phyloP scores from a whole-genome alignment of 2,329 filamentous ascomycete species.

The Ceratocystis destructans region DNA sequence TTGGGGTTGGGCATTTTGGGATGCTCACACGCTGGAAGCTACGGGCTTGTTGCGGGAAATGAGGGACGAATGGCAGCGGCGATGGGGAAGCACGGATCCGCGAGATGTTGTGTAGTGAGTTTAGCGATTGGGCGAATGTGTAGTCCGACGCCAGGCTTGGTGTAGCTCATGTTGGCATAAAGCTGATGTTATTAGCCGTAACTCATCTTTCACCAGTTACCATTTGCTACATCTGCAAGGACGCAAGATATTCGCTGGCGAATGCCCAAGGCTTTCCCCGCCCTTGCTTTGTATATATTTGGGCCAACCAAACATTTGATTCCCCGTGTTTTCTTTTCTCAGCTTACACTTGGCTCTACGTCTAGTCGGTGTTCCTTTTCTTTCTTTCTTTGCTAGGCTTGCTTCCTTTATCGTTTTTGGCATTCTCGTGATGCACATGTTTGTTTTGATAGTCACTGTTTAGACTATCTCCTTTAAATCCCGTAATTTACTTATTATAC shows the following conservation, averaged over 20 bases:
- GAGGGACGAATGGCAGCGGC: constrained; percentile 12
- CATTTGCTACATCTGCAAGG: neutral
- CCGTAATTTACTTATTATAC: neutral
- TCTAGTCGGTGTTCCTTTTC: neutral
- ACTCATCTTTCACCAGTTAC: neutral
- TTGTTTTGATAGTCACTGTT: neutral
- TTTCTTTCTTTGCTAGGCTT: neutral
- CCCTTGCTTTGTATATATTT: neutral
- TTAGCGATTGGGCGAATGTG: neutral
- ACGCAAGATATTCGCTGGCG: neutral
- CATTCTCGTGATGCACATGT: neutral
- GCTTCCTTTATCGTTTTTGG: neutral
- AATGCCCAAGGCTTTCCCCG: neutral
- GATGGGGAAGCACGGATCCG: constrained; percentile 14
- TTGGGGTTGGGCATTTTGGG: constrained; percentile 19
- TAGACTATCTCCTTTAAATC: neutral
- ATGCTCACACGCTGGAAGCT: constrained; percentile 4
- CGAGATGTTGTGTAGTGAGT: constrained; percentile 9
- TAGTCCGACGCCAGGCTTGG: neutral
- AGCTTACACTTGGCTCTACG: neutral
- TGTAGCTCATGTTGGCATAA: neutral
- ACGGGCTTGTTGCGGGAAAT: constrained; percentile 9
- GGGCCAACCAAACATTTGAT: neutral
- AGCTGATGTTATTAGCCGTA: too few relatives aligned
- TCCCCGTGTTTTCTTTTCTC: neutral